These are phyloP conservation scores for Lecanicillium sp. DNA, from an alignment of 2,329 filamentous ascomycete species.

Conservation along the genomic window DNA sequence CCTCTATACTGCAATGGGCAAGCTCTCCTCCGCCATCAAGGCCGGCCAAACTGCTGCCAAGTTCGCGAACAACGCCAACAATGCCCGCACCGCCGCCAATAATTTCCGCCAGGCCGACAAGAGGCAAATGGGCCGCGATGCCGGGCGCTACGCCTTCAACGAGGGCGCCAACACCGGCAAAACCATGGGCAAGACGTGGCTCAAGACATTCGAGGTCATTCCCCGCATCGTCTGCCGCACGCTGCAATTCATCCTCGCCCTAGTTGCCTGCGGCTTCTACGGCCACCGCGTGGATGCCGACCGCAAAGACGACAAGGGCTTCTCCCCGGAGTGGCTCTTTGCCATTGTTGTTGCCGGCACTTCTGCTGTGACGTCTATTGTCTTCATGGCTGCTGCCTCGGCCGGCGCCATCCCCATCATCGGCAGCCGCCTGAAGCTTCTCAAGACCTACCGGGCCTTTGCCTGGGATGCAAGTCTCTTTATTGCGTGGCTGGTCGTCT, in stretches of 20 bases:
- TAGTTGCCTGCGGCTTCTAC: slow-evolving; percentile 65
- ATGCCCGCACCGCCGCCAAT: slow-evolving; percentile 22
- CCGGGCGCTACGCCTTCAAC: slow-evolving; percentile 28
- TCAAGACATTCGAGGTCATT: slow-evolving; percentile 41
- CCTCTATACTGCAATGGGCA: slow-evolving; percentile 23
- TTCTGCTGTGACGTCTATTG: slow-evolving; percentile 45
- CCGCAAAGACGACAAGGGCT: slow-evolving; percentile 27
- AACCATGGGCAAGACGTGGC: slow-evolving; percentile 37
- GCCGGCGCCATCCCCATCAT: slow-evolving; percentile 28
- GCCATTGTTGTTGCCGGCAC: slow-evolving; percentile 54
- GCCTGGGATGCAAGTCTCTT: slow-evolving; percentile 39
- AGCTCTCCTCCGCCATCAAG: slow-evolving; percentile 25
- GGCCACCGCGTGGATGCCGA: slow-evolving; percentile 52
- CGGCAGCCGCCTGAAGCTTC: slow-evolving; percentile 27
- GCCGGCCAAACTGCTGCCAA: slow-evolving; percentile 29
- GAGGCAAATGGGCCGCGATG: slow-evolving; percentile 27
- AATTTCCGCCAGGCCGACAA: slow-evolving; percentile 29
- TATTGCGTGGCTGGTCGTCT: slow-evolving; percentile 56
- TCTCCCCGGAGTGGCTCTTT: slow-evolving; percentile 56
- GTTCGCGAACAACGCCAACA: slow-evolving; percentile 25
- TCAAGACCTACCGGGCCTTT: slow-evolving; percentile 39
- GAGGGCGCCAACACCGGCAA: slow-evolving; percentile 33
- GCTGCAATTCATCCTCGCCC: slow-evolving; percentile 63
- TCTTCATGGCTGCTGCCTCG: slow-evolving; percentile 34
- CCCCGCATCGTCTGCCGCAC: slow-evolving; percentile 52